Conservation (phyloP, 257 asterid genomes). For the Solanum bulbocastanum region DNA sequence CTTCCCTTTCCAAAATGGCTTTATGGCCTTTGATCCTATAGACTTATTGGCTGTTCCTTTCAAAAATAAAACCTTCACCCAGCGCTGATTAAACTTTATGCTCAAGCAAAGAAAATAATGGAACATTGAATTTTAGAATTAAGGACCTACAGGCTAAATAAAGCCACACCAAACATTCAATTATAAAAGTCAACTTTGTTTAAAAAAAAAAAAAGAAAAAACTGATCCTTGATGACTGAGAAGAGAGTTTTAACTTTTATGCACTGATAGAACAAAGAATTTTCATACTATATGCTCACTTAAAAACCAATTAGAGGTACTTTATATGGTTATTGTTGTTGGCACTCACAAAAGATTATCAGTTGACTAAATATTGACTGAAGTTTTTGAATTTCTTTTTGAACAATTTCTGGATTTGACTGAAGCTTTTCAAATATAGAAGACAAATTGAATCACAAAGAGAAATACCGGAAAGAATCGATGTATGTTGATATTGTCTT, state of each 20-base stretch:
- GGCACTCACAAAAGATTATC: not conserved
- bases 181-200: not conserved
- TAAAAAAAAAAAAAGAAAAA: not conserved
- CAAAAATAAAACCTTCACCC: not conserved
- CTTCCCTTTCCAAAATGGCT: not conserved
- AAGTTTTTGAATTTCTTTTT: not conserved
- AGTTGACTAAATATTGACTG: not conserved
- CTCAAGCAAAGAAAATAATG: not conserved
- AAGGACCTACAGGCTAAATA: not conserved
- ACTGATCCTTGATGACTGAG: not conserved
- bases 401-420: not conserved
- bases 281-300: not conserved
- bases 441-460: not conserved
- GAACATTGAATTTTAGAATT: not conserved
- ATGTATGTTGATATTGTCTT: slow-evolving; percentile 67
- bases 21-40: not conserved
- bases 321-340: not conserved
- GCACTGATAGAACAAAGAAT: not conserved
- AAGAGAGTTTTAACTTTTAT: not conserved
- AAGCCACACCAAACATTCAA: not conserved
- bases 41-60: not conserved
- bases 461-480: slow-evolving; percentile 66
- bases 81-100: not conserved
- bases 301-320: not conserved
- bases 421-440: not conserved